A percentile compares a stretch with the other conserved stretches of the same genome.
These are phyloP conservation scores for Penicillium hesseltinei DNA, from an alignment of 2,329 filamentous ascomycete species.

Conservation along the genomic window DNA sequence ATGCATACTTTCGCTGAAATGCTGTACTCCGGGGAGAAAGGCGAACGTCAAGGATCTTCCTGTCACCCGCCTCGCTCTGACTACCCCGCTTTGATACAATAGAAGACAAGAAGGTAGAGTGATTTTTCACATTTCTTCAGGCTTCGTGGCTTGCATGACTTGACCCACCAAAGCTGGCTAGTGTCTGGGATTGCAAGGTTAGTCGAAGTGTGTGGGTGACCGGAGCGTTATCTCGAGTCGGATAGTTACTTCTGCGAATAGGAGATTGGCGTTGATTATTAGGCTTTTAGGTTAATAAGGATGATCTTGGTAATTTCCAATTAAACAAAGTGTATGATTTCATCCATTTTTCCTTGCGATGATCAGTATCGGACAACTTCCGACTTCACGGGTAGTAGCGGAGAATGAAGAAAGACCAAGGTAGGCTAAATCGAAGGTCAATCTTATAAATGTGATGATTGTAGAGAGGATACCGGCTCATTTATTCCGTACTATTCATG, in stretches of 20 bases:
- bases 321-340: not conserved
- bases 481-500: no score
- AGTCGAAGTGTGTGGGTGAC: not conserved
- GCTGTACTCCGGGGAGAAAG: not conserved
- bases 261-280: not conserved
- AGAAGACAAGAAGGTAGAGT: not conserved
- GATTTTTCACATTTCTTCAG: not conserved
- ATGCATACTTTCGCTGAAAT: not conserved
- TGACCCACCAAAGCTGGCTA: not conserved
- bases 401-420: no score
- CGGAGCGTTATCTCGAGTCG: not conserved
- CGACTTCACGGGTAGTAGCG: slow-evolving; percentile 1
- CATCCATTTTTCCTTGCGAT: not conserved
- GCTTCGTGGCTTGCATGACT: not conserved
- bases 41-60: not conserved
- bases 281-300: not conserved
- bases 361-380: slow-evolving; percentile 4
- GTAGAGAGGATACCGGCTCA: no score
- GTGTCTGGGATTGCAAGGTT: not conserved
- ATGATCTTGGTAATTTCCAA: not conserved
- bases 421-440: no score
- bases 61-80: not conserved
- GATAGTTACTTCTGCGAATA: not conserved
- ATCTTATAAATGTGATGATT: no score
- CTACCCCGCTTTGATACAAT: slow-evolving; percentile 1